These are phyloP conservation scores for Phyllosticta citrichinensis DNA, from an alignment of 2,329 filamentous ascomycete genomes.

Conservation along the genomic window DNA sequence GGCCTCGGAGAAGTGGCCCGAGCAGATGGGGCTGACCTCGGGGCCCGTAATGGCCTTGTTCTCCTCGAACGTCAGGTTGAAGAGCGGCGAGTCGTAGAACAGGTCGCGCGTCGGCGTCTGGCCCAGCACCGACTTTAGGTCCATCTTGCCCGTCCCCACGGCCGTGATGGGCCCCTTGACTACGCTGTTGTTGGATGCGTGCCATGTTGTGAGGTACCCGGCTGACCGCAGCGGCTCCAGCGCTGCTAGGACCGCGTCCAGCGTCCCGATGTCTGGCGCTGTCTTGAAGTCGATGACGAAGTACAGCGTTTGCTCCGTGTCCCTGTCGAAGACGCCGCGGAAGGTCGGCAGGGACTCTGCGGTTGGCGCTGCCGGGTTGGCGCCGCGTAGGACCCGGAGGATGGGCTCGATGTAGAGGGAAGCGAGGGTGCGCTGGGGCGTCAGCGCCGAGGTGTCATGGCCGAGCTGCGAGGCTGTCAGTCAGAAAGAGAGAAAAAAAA, in stretches of 20 bases:
- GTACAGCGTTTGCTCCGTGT: conserved; percentile 49
- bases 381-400: conserved; percentile 42
- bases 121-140: conserved; percentile 37
- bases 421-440: conserved; percentile 42
- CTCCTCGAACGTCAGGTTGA: conserved; percentile 32
- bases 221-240: conserved; percentile 46
- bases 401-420: conserved; percentile 52
- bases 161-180: conserved; percentile 46
- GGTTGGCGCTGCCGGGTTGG: conserved; percentile 47
- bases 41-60: conserved; percentile 45
- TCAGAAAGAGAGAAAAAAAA: neutral
- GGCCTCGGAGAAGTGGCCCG: conserved; percentile 37
- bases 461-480: conserved; percentile 35
- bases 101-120: conserved; percentile 35
- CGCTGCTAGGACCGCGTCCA: conserved; percentile 45
- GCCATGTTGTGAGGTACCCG: conserved; percentile 44
- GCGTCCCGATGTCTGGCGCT: conserved; percentile 41
- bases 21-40: conserved; percentile 45
- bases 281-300: conserved; percentile 58
- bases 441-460: conserved; percentile 45
- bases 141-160: conserved; percentile 51
- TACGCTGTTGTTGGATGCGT: conserved; percentile 37
- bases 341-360: conserved; percentile 17
- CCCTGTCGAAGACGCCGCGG: conserved; percentile 51
- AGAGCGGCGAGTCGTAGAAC: conserved; percentile 52